Conservation (phyloP, 371 early-diverging fungal genomes). For the Mucor mucedo region DNA sequence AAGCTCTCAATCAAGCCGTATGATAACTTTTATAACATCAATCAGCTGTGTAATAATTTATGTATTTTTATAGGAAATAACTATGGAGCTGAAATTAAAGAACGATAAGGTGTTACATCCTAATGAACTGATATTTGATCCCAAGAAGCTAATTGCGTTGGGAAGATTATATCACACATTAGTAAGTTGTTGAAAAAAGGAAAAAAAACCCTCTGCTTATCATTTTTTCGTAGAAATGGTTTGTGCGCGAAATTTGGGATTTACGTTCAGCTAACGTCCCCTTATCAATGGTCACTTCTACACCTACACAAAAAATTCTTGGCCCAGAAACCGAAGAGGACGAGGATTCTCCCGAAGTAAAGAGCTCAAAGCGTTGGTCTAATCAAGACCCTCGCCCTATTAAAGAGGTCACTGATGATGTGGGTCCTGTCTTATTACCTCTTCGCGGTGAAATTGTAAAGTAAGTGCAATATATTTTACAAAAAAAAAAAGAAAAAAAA, state of each 20-base stretch:
- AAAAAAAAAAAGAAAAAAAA: not conserved
- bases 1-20: constrained; percentile 53
- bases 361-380: constrained; percentile 36
- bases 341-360: constrained; percentile 20
- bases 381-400: constrained; percentile 17
- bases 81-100: constrained; percentile 78
- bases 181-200: constrained; percentile 43
- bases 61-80: constrained; percentile 67
- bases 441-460: constrained; percentile 46
- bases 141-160: constrained; percentile 71
- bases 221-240: constrained; percentile 65
- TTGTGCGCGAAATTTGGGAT: constrained; percentile 72
- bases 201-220: not conserved
- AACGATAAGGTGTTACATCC: constrained; percentile 77
- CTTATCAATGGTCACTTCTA: constrained; percentile 20
- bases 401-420: constrained; percentile 6
- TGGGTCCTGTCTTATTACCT: constrained; percentile 31
- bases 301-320: constrained; percentile 24
- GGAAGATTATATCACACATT: constrained; percentile 84
- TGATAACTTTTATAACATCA: not conserved
- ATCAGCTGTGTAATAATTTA: not conserved
- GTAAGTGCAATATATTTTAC: constrained; percentile 20
- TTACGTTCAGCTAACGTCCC: constrained; percentile 43
- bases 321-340: constrained; percentile 21
- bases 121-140: constrained; percentile 86